Evolutionary conservation across 148 eudicot species (phyloP).

Genomic region (Linanthus parryae): DNA sequence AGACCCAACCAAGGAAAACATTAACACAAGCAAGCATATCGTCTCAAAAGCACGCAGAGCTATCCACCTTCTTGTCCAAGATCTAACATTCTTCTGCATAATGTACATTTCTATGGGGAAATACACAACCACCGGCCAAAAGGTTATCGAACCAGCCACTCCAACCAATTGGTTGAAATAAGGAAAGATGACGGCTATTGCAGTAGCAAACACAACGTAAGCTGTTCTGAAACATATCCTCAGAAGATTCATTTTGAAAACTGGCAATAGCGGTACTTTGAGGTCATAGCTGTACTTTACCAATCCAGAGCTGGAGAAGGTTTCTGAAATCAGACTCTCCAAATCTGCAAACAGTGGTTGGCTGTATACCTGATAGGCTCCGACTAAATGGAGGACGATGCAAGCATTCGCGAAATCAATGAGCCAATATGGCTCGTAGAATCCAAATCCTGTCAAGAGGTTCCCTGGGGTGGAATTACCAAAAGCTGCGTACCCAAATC

Average conservation of each 20-base stretch:
- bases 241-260: slow-evolving; percentile 55
- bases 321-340: slow-evolving; percentile 27
- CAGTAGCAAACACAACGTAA: slow-evolving; percentile 55
- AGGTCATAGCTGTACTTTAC: slow-evolving; percentile 51
- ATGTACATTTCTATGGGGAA: slow-evolving; percentile 80
- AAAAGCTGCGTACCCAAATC: slow-evolving; percentile 90
- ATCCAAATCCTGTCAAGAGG: slow-evolving; percentile 75
- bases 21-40: slow-evolving; percentile 54
- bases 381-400: slow-evolving; percentile 66
- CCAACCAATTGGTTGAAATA: slow-evolving; percentile 91
- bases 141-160: slow-evolving; percentile 64
- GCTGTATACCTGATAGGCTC: slow-evolving; percentile 90
- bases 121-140: slow-evolving; percentile 80
- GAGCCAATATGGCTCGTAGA: slow-evolving; percentile 88
- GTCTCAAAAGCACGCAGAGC: slow-evolving; percentile 50
- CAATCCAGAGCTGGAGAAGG: slow-evolving; percentile 30
- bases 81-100: slow-evolving; percentile 49
- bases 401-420: slow-evolving; percentile 82
- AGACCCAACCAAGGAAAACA: slow-evolving; percentile 71
- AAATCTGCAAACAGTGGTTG: slow-evolving; percentile 49
- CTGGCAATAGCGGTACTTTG: slow-evolving; percentile 45
- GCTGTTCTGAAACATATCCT: slow-evolving; percentile 74
- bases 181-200: slow-evolving; percentile 79
- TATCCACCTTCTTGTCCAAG: slow-evolving; percentile 49
- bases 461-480: slow-evolving; percentile 81